A percentile compares a stretch with the other conserved stretches of the same genome.
These are phyloP conservation scores for Linderniella brevidens DNA, from an alignment of 257 asterid genomes.

Conservation along the genomic window DNA sequence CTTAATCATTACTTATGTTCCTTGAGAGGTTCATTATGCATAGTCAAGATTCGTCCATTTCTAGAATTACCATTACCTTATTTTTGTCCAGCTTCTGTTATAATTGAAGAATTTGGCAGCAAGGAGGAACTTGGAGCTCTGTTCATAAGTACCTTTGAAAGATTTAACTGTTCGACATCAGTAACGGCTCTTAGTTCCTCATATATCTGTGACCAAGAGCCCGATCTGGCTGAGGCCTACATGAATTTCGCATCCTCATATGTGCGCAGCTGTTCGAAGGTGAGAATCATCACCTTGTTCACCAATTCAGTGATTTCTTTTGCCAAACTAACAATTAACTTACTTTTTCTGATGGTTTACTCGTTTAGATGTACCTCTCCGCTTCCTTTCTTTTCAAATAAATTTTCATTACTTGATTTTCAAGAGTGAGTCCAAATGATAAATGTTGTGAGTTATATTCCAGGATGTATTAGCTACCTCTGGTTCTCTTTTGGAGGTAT, in stretches of 20 bases:
- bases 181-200: conserved; percentile 78
- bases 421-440: not conserved
- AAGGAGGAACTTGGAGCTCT: conserved; percentile 64
- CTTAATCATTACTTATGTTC: too few relatives aligned
- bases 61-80: conserved; percentile 16
- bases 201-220: conserved; percentile 89
- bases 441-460: conserved; percentile 13
- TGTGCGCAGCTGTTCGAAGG: conserved; percentile 66
- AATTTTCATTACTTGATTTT: too few relatives aligned
- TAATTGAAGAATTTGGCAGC: conserved; percentile 71
- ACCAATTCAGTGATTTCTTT: conserved; percentile 5
- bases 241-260: conserved; percentile 56
- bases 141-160: conserved; percentile 54
- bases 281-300: conserved; percentile 17
- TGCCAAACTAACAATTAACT: not conserved
- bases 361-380: not conserved
- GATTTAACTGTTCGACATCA: conserved; percentile 58
- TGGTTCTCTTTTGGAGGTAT: conserved; percentile 57
- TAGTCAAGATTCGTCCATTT: not conserved
- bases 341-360: not conserved
- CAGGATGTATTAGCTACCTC: conserved; percentile 75
- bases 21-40: too few relatives aligned
- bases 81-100: conserved; percentile 50
- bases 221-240: conserved; percentile 87
- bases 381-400: not conserved